Conservation (phyloP, 2,329 filamentous ascomycete species). For the Aspergillus puulaauensis region DNA sequence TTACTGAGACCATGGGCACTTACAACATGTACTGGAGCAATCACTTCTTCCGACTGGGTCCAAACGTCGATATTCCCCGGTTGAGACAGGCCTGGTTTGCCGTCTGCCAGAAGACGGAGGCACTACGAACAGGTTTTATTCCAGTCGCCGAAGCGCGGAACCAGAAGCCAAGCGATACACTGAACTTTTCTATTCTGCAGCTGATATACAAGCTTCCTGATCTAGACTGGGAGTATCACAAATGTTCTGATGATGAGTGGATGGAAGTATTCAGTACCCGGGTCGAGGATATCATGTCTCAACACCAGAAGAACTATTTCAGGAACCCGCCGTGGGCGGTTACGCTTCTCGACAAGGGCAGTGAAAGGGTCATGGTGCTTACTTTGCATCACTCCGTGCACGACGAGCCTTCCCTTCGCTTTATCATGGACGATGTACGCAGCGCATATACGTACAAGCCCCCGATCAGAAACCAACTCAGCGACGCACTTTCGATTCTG, state of each 20-base stretch:
- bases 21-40: slow-evolving; percentile 42
- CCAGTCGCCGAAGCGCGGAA: slow-evolving; percentile 27
- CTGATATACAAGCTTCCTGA: slow-evolving; percentile 25
- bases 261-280: slow-evolving; percentile 15
- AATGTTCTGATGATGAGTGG: slow-evolving; percentile 17
- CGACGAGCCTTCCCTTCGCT: slow-evolving; percentile 32
- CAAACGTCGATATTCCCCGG: slow-evolving; percentile 25
- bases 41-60: slow-evolving; percentile 34
- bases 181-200: slow-evolving; percentile 28
- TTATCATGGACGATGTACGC: slow-evolving; percentile 28
- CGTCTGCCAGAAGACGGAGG: slow-evolving; percentile 31
- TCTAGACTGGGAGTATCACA: slow-evolving; percentile 26
- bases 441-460: slow-evolving; percentile 23
- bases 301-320: slow-evolving; percentile 30
- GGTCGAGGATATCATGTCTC: slow-evolving; percentile 23
- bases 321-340: slow-evolving; percentile 38
- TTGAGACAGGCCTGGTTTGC: slow-evolving; percentile 35
- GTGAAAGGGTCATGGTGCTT: slow-evolving; percentile 33
- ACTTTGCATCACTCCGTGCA: slow-evolving; percentile 37
- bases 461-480: slow-evolving; percentile 26
- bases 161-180: not conserved
- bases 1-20: slow-evolving; percentile 41
- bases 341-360: slow-evolving; percentile 29
- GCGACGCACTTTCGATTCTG: slow-evolving; percentile 26
- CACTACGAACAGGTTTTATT: slow-evolving; percentile 39